Evolutionary conservation across 1,139 yeast species (phyloP).

Genomic region (Candida tunisiensis): DNA sequence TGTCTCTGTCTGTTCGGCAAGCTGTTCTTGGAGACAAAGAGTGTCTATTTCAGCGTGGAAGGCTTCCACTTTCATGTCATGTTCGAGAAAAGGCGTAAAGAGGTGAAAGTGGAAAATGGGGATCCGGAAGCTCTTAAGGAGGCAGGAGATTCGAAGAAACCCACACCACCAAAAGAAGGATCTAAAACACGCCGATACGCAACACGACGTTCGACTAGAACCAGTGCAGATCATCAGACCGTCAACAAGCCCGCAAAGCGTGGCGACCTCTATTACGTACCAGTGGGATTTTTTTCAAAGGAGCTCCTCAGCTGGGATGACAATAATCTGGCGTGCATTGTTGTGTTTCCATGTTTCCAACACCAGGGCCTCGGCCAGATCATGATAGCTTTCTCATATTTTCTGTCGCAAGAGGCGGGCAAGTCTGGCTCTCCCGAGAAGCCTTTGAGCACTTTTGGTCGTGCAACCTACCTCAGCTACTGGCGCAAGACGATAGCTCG

Average conservation of each 20-base stretch:
- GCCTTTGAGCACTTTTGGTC: slow-evolving; percentile 76
- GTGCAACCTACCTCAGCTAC: slow-evolving; percentile 50
- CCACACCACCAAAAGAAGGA: too few species aligned
- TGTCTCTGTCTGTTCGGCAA: slow-evolving; percentile 73
- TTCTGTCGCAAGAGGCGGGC: slow-evolving; percentile 39
- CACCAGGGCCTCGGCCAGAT: slow-evolving; percentile 60
- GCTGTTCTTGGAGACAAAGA: slow-evolving; percentile 79
- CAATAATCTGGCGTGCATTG: slow-evolving; percentile 78
- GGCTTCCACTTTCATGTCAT: slow-evolving; percentile 66
- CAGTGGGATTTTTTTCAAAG: slow-evolving; percentile 89
- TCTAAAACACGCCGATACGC: slow-evolving; percentile 1
- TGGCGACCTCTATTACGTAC: too few species aligned
- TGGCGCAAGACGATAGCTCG: slow-evolving; percentile 48
- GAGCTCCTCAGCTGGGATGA: slow-evolving; percentile 73
- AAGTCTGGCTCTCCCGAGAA: slow-evolving; percentile 76
- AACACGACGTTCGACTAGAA: slow-evolving; percentile 9
- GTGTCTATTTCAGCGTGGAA: slow-evolving; percentile 66
- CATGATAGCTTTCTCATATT: slow-evolving; percentile 71
- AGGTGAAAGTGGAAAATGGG: too few species aligned
- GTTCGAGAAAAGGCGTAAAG: slow-evolving; percentile 9
- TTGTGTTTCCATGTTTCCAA: slow-evolving; percentile 88
- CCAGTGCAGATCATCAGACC: slow-evolving; percentile 21
- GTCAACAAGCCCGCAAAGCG: too few species aligned
- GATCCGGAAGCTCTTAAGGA: too few species aligned
- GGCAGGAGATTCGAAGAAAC: too few species aligned